These are phyloP conservation scores for Plantago coronopus DNA, from an alignment of 305 asterid genomes.

Conservation along the genomic window DNA sequence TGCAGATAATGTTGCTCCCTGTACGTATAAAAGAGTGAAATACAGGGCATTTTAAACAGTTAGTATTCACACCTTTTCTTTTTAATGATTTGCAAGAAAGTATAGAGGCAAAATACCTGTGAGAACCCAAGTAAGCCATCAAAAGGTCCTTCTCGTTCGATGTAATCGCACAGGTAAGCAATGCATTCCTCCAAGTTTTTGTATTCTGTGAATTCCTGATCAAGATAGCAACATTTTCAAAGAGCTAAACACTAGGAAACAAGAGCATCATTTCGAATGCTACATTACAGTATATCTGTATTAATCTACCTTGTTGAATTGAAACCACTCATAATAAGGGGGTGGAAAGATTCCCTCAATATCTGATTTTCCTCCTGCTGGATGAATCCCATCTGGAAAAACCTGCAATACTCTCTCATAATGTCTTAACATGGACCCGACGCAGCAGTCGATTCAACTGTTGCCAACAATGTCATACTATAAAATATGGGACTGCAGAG, in stretches of 20 bases:
- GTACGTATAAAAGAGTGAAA: slow-evolving; percentile 1
- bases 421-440: too few relatives aligned
- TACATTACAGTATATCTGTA: too few relatives aligned
- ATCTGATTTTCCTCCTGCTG: slow-evolving; percentile 62
- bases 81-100: background rate
- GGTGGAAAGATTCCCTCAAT: slow-evolving; percentile 65
- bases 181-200: slow-evolving; percentile 57
- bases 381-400: slow-evolving; percentile 50
- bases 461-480: too few relatives aligned
- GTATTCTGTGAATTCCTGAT: slow-evolving; percentile 61
- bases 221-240: background rate
- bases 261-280: background rate
- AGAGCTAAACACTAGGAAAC: background rate
- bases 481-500: too few relatives aligned
- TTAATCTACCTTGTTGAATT: slow-evolving; percentile 55
- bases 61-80: too few relatives aligned
- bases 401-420: slow-evolving; percentile 30
- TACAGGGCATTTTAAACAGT: background rate
- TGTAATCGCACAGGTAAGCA: slow-evolving; percentile 42
- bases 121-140: slow-evolving; percentile 68
- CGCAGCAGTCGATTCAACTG: too few relatives aligned
- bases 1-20: slow-evolving; percentile 58
- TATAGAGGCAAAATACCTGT: slow-evolving; percentile 31
- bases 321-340: slow-evolving; percentile 72
- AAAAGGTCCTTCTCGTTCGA: slow-evolving; percentile 49